Percentiles rank a stretch among this genome's conserved stretches.
Evolutionary conservation across 164 flowering plant species (phyloP).

Genomic region (Annona squamosa): DNA sequence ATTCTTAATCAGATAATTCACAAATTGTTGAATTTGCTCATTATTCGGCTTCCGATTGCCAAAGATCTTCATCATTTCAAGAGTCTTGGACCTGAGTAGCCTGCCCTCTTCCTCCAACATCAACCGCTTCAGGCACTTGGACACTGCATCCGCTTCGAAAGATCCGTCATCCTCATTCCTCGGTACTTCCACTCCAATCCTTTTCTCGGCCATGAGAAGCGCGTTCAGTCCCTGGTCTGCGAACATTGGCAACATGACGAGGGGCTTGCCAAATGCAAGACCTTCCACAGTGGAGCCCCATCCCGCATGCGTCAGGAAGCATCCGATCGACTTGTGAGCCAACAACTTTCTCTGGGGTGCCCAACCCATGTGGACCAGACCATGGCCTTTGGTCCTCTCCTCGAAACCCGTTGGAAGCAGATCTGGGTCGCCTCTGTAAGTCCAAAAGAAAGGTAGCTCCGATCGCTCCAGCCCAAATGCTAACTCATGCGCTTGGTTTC

Average conservation of each 20-base stretch:
- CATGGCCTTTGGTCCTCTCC: slow-evolving; percentile 16
- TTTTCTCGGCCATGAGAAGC: slow-evolving; percentile 32
- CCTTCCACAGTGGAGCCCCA: slow-evolving; percentile 30
- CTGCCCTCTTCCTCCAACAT: slow-evolving; percentile 30
- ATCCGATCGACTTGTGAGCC: slow-evolving; percentile 35
- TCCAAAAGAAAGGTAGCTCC: slow-evolving; percentile 32
- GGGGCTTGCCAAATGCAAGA: slow-evolving; percentile 26
- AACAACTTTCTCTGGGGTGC: slow-evolving; percentile 33
- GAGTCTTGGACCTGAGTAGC: slow-evolving; percentile 6
- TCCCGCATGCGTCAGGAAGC: slow-evolving; percentile 27
- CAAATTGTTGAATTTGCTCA: not conserved
- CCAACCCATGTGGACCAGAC: slow-evolving; percentile 34
- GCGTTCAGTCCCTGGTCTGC: slow-evolving; percentile 32
- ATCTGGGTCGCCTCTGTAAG: slow-evolving; percentile 8
- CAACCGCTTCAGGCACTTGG: slow-evolving; percentile 23
- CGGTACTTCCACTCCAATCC: slow-evolving; percentile 32
- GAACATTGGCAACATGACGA: slow-evolving; percentile 21
- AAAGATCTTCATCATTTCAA: slow-evolving; percentile 8
- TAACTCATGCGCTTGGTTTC: slow-evolving; percentile 24
- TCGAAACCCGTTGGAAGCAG: slow-evolving; percentile 23
- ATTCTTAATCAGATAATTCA: not conserved
- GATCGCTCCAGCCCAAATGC: slow-evolving; percentile 30
- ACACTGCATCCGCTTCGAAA: slow-evolving; percentile 21
- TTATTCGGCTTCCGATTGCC: slow-evolving; percentile 19
- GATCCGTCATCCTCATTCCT: slow-evolving; percentile 30